These are phyloP conservation scores for Wickerhamomyces sp. DNA, from an alignment of 1,139 yeast species.

Conservation along the genomic window DNA sequence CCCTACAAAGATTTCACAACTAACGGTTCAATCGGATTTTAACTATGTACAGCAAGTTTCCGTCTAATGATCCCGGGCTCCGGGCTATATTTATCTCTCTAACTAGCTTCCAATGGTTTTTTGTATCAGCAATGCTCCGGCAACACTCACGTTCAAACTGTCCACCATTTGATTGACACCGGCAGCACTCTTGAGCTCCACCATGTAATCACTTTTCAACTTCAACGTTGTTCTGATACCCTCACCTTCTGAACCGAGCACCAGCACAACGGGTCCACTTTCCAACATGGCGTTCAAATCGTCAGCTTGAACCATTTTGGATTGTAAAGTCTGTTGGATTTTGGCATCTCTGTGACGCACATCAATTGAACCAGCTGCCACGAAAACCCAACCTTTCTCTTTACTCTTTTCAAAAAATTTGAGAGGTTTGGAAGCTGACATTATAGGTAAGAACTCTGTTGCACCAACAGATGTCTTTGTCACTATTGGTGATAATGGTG, in stretches of 20 bases:
- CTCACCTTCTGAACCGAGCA: conserved; percentile 80
- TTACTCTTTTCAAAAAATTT: conserved; percentile 54
- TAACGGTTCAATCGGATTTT: too few relatives aligned
- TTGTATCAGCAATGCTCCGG: conserved; percentile 63
- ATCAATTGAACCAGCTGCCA: conserved; percentile 49
- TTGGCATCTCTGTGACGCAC: conserved; percentile 21
- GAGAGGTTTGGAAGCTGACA: conserved; percentile 51
- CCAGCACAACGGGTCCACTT: conserved; percentile 58
- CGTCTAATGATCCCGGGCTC: too few relatives aligned
- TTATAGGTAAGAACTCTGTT: conserved; percentile 64
- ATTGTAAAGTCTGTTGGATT: conserved; percentile 23
- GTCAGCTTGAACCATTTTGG: conserved; percentile 35
- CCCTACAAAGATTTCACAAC: too few relatives aligned
- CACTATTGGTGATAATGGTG: conserved; percentile 72
- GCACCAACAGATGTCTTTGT: conserved; percentile 89
- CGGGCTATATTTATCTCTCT: too few relatives aligned
- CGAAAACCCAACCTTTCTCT: conserved; percentile 60
- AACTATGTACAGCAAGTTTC: too few relatives aligned
- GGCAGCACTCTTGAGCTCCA: conserved; percentile 38
- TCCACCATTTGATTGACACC: conserved; percentile 49
- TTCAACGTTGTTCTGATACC: conserved; percentile 71
- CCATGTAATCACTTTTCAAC: conserved; percentile 60
- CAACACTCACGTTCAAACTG: conserved; percentile 86
- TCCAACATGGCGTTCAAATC: conserved; percentile 40
- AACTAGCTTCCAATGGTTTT: too few relatives aligned